phyloP scores from a whole-genome alignment of 306 rosid species.

The Cajanus cajan region DNA sequence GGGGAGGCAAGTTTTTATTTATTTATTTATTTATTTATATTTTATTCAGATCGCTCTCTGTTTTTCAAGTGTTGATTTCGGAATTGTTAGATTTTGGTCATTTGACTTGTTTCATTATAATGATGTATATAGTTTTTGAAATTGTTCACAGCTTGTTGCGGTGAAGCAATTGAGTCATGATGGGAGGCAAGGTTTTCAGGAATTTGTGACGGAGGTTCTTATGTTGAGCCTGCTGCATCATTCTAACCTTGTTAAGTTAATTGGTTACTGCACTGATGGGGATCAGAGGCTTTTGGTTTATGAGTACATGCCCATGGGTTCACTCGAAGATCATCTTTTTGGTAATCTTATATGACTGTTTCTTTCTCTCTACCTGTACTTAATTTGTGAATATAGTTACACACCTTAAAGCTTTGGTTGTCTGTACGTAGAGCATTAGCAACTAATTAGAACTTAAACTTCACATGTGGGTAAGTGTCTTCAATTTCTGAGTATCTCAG shows the following conservation, averaged over 20 bases:
- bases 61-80: neutral
- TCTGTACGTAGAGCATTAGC: no score
- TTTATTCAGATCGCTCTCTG: neutral
- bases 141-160: constrained; percentile 69
- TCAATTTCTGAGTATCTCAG: neutral
- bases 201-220: constrained; percentile 89
- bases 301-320: constrained; percentile 87
- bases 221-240: constrained; percentile 92
- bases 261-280: constrained; percentile 95
- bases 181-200: constrained; percentile 90
- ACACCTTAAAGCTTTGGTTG: no score
- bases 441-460: neutral
- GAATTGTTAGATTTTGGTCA: neutral
- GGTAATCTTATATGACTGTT: constrained; percentile 41
- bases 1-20: constrained; percentile 52
- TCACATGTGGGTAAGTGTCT: neutral
- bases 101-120: neutral
- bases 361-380: neutral
- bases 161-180: constrained; percentile 81
- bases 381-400: no score
- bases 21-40: no score
- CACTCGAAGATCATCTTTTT: constrained; percentile 78
- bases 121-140: neutral
- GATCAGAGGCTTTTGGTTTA: constrained; percentile 91
- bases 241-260: constrained; percentile 82